Base-by-base conservation (phyloP, 2,329 filamentous ascomycete species). In the Fusarium humuli region DNA sequence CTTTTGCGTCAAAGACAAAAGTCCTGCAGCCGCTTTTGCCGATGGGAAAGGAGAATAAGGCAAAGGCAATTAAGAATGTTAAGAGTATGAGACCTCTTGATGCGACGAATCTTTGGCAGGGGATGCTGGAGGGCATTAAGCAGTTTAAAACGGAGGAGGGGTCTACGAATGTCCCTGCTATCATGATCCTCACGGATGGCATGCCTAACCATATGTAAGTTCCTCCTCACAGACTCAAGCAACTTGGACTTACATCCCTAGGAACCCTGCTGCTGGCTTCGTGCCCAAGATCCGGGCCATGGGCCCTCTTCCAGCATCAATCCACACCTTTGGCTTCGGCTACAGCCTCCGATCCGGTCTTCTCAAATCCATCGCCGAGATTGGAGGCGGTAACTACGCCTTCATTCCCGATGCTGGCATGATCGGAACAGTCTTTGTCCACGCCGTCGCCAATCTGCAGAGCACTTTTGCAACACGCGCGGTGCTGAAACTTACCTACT, bases 381-480 rank as follows among this genome's bases (percentile, higher is more conserved):
- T 86, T 49, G 84, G 86, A 0, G 80, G 83, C 5, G 88, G 88
- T 3, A 87, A 84, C 73, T 91, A 88, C 61, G 80, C 86, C 11
- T 90, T 90, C 67, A 90, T 90, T 20, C 85, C 87, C 0, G 88
- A 90, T 57, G 83, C 86, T 0, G 86, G 87, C 62, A 89, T 90
- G 87, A 86, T 90, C 63, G 86, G 86, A 5, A 90, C 88, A 5
- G 86, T 88, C 6, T 90, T 90, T 64, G 82, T 89, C 5, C 87
- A 90, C 70, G 86, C 88, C 3, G 82, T 90, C 4, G 88, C 88
- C 20, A 89, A 90, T 67, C 75, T 90, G 3, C 88, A 88, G 70
- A 83, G 85, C 4, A 90, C 88, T 0, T 89, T 84, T 65, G 87
- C 87, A 4, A 84, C 80, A 6, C 78, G 81, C 2, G 84, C 84